phyloP scores from a whole-genome alignment of 176 grass and related monocot genomes.

The Poa annua region DNA sequence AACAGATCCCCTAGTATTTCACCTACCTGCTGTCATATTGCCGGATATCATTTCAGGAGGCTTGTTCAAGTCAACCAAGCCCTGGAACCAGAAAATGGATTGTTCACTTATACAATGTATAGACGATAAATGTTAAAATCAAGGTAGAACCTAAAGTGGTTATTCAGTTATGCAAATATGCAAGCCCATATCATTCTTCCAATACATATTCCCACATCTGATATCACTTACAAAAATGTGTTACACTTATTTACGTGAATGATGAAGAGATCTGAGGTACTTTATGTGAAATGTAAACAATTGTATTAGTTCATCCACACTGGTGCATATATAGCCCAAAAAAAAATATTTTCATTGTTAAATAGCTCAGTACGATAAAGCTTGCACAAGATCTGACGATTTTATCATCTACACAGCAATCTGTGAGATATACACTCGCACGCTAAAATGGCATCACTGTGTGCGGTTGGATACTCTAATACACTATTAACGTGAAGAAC shows the following conservation, averaged over 20 bases:
- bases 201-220: conserved; percentile 3
- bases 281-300: not conserved
- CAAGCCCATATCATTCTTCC: not conserved
- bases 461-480: not conserved
- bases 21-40: conserved; percentile 36
- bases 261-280: not conserved
- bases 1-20: conserved; percentile 16
- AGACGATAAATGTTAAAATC: not conserved
- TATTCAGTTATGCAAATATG: not conserved
- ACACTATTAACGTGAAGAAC: not conserved
- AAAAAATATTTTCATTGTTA: not conserved
- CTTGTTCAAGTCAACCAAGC: conserved; percentile 36
- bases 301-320: not conserved
- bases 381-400: not conserved
- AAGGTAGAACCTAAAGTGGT: not conserved
- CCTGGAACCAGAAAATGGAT: conserved; percentile 7
- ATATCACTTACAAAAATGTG: not conserved
- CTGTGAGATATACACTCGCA: not conserved
- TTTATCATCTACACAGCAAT: not conserved
- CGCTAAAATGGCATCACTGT: not conserved
- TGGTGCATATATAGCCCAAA: not conserved
- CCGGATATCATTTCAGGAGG: conserved; percentile 37
- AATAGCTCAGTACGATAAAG: not conserved
- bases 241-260: not conserved
- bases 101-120: conserved; percentile 1